These are phyloP conservation scores for Reutealis trisperma DNA, from an alignment of 345 rosid species.

Conservation along the genomic window DNA sequence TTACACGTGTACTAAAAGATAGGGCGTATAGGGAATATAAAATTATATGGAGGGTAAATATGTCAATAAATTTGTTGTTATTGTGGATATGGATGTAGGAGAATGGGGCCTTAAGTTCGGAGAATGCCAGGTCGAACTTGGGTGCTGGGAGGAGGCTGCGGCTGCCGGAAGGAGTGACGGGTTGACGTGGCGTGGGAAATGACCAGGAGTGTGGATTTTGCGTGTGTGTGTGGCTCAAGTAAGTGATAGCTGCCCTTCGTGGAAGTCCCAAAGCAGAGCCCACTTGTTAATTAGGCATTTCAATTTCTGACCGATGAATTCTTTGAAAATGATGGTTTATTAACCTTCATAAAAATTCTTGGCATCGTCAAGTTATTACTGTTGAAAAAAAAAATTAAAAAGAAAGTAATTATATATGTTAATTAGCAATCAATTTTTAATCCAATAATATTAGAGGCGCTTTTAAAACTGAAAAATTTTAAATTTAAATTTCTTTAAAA, in stretches of 20 bases:
- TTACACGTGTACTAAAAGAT: not conserved
- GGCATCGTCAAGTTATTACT: too few relatives aligned
- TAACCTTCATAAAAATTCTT: too few relatives aligned
- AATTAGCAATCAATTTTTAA: too few relatives aligned
- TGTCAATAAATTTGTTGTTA: not conserved
- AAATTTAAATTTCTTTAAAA: too few relatives aligned
- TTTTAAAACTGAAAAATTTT: too few relatives aligned
- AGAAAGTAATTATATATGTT: too few relatives aligned
- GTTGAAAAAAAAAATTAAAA: too few relatives aligned
- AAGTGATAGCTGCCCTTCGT: not conserved
- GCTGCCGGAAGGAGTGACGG: not conserved
- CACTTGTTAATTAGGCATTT: not conserved
- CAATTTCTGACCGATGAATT: too few relatives aligned
- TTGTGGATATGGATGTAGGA: constrained; percentile 13
- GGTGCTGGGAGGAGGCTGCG: constrained; percentile 15
- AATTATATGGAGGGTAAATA: not conserved
- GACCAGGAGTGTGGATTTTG: constrained; percentile 19
- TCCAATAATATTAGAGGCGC: too few relatives aligned
- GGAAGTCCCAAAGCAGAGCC: not conserved
- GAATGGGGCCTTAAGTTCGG: not conserved
- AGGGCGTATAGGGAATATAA: not conserved
- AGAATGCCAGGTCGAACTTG: constrained; percentile 38
- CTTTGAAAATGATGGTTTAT: too few relatives aligned
- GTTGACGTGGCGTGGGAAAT: constrained; percentile 37
- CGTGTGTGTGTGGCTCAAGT: constrained; percentile 38